Evolutionary conservation across 208 protist species (phyloP).

Genomic region (Strigomonas culicis): DNA sequence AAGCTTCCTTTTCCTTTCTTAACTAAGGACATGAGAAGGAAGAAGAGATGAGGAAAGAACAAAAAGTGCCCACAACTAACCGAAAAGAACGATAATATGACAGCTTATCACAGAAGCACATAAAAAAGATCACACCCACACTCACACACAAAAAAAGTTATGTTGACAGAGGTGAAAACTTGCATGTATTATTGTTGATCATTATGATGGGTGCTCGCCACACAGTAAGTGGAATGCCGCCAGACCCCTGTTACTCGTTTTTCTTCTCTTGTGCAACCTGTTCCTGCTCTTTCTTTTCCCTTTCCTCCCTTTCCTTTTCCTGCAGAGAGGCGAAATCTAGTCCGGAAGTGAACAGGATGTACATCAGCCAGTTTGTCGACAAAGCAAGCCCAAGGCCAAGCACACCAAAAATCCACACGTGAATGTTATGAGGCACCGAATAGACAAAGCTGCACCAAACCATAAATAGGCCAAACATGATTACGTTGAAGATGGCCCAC

Average conservation of each 20-base stretch:
- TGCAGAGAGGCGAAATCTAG: slow-evolving; percentile 50
- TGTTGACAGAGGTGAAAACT: too few species aligned
- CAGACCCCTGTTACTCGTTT: background rate
- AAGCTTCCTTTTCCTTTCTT: too few species aligned
- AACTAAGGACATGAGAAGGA: background rate
- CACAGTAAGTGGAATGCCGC: too few species aligned
- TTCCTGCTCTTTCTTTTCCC: slow-evolving; percentile 47
- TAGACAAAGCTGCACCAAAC: slow-evolving; percentile 78
- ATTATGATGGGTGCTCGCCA: too few species aligned
- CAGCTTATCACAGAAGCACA: too few species aligned
- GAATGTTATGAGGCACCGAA: slow-evolving; percentile 69
- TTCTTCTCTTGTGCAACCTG: background rate
- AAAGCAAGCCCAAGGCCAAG: slow-evolving; percentile 65
- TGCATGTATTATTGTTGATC: too few species aligned
- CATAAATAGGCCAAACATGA: slow-evolving; percentile 64
- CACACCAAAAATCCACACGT: slow-evolving; percentile 87
- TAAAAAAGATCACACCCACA: too few species aligned
- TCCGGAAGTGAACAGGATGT: slow-evolving; percentile 61
- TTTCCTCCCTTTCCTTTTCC: slow-evolving; percentile 47
- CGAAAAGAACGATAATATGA: too few species aligned
- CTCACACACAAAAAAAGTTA: too few species aligned
- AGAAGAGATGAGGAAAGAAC: background rate
- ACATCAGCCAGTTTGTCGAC: slow-evolving; percentile 90
- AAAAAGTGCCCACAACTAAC: background rate
- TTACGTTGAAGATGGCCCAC: slow-evolving; percentile 81